These are phyloP conservation scores for Aureobasidium leucospermi DNA, from an alignment of 2,329 filamentous ascomycete species.

Conservation along the genomic window DNA sequence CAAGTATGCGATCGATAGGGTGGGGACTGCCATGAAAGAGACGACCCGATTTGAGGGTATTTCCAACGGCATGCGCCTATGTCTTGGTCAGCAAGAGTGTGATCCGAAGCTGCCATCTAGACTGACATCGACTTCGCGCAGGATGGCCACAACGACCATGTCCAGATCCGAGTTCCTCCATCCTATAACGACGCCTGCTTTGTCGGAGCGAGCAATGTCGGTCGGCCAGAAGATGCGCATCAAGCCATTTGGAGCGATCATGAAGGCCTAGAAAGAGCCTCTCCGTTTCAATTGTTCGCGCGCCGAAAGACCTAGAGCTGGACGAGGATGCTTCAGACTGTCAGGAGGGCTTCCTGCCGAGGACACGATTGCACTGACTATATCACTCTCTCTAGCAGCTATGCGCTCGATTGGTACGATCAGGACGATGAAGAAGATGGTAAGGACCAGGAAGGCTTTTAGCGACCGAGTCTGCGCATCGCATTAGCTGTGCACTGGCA, in stretches of 20 bases:
- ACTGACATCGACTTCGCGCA: conserved; percentile 84
- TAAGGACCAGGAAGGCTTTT: conserved; percentile 77
- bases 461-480: conserved; percentile 65
- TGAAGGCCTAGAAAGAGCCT: conserved; percentile 72
- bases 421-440: conserved; percentile 75
- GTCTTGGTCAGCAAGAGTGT: conserved; percentile 12
- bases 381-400: conserved; percentile 67
- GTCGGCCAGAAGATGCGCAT: conserved; percentile 99
- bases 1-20: conserved; percentile 70
- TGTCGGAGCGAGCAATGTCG: conserved; percentile 66
- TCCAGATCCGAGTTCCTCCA: conserved; percentile 92
- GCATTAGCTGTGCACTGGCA: background rate
- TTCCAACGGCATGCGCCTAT: conserved; percentile 73
- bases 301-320: conserved; percentile 77
- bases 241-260: conserved; percentile 66
- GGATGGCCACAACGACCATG: conserved; percentile 78
- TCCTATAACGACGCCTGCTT: conserved; percentile 81
- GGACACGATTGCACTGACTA: conserved; percentile 52
- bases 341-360: conserved; percentile 18
- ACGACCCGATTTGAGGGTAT: conserved; percentile 74
- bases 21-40: conserved; percentile 78
- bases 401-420: conserved; percentile 78
- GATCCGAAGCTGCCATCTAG: background rate
- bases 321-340: conserved; percentile 65
- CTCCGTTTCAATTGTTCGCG: conserved; percentile 89